Percentiles rank a stretch among this genome's conserved stretches.
Conservation (phyloP, 768 basidiomycete species). For the Lactarius quietus region DNA sequence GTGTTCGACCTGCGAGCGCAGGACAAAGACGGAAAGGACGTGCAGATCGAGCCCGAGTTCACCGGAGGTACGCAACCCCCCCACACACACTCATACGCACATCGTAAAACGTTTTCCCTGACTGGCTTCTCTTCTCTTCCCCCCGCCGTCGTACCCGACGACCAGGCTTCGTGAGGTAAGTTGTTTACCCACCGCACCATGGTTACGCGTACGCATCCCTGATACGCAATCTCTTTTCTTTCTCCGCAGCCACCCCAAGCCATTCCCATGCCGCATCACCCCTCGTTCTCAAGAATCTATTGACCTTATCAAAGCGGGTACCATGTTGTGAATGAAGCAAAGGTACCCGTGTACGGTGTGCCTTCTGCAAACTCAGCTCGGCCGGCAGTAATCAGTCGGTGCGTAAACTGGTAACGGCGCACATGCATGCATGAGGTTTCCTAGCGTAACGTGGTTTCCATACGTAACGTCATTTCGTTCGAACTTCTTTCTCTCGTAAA, state of each 20-base stretch:
- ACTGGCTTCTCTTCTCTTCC: neutral
- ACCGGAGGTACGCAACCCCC: constrained; percentile 20
- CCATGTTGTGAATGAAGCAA: constrained; percentile 10
- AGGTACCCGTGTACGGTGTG: neutral
- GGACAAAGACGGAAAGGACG: constrained; percentile 19
- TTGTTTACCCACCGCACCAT: neutral
- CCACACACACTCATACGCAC: no score
- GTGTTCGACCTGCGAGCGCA: constrained; percentile 22
- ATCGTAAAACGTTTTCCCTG: neutral
- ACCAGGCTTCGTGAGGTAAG: constrained; percentile 22
- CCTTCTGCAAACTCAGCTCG: no score
- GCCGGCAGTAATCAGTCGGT: neutral
- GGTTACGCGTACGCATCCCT: neutral
- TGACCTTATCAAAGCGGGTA: constrained; percentile 20
- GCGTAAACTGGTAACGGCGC: neutral
- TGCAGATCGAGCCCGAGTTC: constrained; percentile 20
- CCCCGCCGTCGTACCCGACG: neutral
- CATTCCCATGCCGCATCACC: constrained; percentile 19
- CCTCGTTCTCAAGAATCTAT: constrained; percentile 17
- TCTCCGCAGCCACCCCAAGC: constrained; percentile 21
- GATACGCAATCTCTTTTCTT: neutral
- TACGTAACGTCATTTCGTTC: neutral
- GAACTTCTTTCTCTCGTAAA: neutral
- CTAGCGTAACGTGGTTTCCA: neutral
- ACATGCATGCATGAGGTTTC: neutral